Evolutionary conservation across 345 rosid species (phyloP), one percentile per base, ranked within the genome.

Genomic region (Melastoma malabathricum): DNA sequence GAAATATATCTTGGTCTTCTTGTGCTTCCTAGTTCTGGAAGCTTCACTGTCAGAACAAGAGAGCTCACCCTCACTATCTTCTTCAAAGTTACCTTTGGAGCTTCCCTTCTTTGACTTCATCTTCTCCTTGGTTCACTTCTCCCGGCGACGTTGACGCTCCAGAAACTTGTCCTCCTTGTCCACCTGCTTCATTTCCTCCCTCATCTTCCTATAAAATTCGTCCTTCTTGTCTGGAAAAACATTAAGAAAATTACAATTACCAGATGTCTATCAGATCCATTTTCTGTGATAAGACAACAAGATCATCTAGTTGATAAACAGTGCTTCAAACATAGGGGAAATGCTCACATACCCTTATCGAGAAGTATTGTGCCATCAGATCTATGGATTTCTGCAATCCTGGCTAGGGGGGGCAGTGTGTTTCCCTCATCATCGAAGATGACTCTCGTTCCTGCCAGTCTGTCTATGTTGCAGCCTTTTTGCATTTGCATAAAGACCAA

Each of bases 371-470:
- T 20, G 22, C 59, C 50, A 49, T 80, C 75, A 17, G 52, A 69
- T 51, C 44, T 66, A 19, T 50, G 74, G 39, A 68, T 48, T 46
- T 71, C 86, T 58, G 89, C 98, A 57, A 90, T 50, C 64, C 69
- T 71, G 51, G 98, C 94, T 41, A 87, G 76, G 10, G 98, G 96
- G 55, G 89, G 79, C 54, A 74, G 71, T 6, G 93, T 51, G 39
- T 84, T 82, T 59, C 96, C 95, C 60, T 82, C 82, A 55, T 92
- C 96, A 48, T 92, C 95, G 46, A 84, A 84, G 66, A 82, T 84
- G 48, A 77, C 75, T 64, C 89, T 72, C 16, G 84, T 59, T 55
- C 98, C 98, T 18, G 57, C 65, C 29, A 95, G 96, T 59, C 92
- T 84, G 62, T 92, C 76, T 19, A 66, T 68, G 56, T 81, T 71